Base-by-base conservation (phyloP, 2,329 filamentous ascomycete genomes). In the Hirsutella minnesotensis region DNA sequence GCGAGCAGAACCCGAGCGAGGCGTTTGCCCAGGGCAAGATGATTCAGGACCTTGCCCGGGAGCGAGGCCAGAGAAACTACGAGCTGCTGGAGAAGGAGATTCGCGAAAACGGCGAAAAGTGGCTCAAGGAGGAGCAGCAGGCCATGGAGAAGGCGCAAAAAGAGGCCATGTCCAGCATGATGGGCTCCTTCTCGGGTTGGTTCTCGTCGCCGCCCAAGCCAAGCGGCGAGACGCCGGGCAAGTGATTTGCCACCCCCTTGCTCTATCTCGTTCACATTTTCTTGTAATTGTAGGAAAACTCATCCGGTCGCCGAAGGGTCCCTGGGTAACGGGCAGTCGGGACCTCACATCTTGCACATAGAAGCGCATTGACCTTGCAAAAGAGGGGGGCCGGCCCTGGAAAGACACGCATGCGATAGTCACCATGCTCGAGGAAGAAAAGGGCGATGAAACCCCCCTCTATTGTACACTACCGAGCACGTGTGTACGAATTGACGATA, bases 11-110 rank as follows among this genome's bases (percentile, higher is more conserved):
- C 52, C 73, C 84, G 1, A 73, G 75, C 2, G 86, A 94, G 59
- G 87, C 85, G 12, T 77, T 92, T 47, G 81, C 84, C 3, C 81
- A 95, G 63, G 92, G 90, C 54, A 98, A 96, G 76, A 95, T 96
- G 86, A 70, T 95, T 51, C 88, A 89, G 65, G 92, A 98, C 58
- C 81, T 94, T 62, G 88, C 92, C 40, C 81, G 92, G 40, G 92
- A 98, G 67, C 77, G 88, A 40, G 92, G 92, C 29, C 85, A 89
- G 66, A 82, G 83, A 61, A 84, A 89, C 64, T 98, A 96, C 65
- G 79, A 94, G 69, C 67, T 81, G 52, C 74, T 96, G 48, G 90
- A 96, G 64, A 82, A 81, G 65, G 84, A 95, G 67, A 94, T 98
- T 54, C 76, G 83, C 38, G 84, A 94, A 63, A 92, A 96, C 59